Percentiles rank a stretch among this genome's conserved stretches.
These are phyloP conservation scores for Cytospora piceicola DNA, from an alignment of 2,329 filamentous ascomycete species.

Conservation along the genomic window DNA sequence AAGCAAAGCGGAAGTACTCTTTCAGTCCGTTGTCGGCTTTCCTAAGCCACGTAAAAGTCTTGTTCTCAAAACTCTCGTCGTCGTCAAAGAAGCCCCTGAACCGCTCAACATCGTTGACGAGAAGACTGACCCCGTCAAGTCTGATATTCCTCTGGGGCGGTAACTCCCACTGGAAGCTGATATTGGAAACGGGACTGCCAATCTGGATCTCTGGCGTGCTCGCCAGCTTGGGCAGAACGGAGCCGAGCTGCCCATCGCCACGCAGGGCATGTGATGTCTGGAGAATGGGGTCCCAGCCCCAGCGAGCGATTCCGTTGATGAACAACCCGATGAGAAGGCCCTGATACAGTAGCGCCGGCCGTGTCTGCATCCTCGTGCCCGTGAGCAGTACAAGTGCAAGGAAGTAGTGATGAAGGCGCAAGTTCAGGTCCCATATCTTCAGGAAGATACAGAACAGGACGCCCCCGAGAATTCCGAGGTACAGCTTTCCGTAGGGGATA, in stretches of 20 bases:
- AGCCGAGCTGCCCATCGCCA: conserved; percentile 67
- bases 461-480: conserved; percentile 67
- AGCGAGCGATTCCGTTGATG: conserved; percentile 89
- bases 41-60: conserved; percentile 63
- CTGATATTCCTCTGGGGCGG: conserved; percentile 55
- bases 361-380: conserved; percentile 85
- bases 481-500: conserved; percentile 76
- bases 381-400: conserved; percentile 84
- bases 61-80: conserved; percentile 45
- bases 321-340: conserved; percentile 89
- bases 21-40: conserved; percentile 50
- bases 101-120: conserved; percentile 85
- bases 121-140: conserved; percentile 72
- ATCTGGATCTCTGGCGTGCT: conserved; percentile 51
- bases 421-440: conserved; percentile 66
- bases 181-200: conserved; percentile 60
- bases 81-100: conserved; percentile 73
- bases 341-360: conserved; percentile 83
- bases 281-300: conserved; percentile 89
- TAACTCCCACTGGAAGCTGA: conserved; percentile 62
- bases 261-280: conserved; percentile 77
- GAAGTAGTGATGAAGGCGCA: conserved; percentile 96
- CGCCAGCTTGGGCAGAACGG: conserved; percentile 60
- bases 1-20: conserved; percentile 80
- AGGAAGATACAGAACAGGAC: conserved; percentile 73